Percentiles rank a stretch among this genome's conserved stretches.
Conservation (phyloP, 2,329 filamentous ascomycete species). For the Aspergillus persii region DNA sequence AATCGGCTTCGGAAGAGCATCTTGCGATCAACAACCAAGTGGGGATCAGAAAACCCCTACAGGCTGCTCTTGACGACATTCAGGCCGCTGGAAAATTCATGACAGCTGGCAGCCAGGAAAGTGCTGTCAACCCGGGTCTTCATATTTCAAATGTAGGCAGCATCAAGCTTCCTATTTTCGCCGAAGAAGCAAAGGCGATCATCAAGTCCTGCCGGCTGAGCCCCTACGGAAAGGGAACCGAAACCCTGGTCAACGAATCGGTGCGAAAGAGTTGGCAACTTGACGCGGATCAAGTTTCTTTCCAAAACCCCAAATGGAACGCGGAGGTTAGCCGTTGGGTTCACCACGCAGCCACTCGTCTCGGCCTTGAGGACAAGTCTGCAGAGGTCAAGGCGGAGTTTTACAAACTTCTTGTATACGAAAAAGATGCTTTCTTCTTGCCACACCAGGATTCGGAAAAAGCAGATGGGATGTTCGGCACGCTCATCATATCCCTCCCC, state of each 20-base stretch:
- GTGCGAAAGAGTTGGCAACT: slow-evolving; percentile 14
- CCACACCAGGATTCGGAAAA: slow-evolving; percentile 11
- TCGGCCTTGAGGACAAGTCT: slow-evolving; percentile 1
- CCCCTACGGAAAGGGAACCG: slow-evolving; percentile 11
- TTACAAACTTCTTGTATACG: slow-evolving; percentile 12
- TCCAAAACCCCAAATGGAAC: slow-evolving; percentile 8
- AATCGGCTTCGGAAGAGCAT: not conserved
- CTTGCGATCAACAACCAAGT: not conserved
- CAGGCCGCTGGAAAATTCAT: not conserved
- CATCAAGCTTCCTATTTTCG: slow-evolving; percentile 5
- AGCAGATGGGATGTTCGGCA: slow-evolving; percentile 12
- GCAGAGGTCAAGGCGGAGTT: not conserved
- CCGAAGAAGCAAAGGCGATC: not conserved
- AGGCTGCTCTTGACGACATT: not conserved
- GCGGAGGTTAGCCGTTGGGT: not conserved
- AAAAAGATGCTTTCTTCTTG: slow-evolving; percentile 8
- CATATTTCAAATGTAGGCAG: slow-evolving; percentile 1
- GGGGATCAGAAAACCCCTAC: not conserved
- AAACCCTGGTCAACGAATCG: slow-evolving; percentile 10
- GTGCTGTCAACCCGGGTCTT: slow-evolving; percentile 5
- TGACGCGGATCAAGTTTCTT: slow-evolving; percentile 4
- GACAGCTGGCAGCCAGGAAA: not conserved
- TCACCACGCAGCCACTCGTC: not conserved
- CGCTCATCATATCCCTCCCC: slow-evolving; percentile 8
- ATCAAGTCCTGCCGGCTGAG: slow-evolving; percentile 1